Base-by-base conservation (phyloP, 2,329 filamentous ascomycete genomes). In the Colletotrichum sp. region DNA sequence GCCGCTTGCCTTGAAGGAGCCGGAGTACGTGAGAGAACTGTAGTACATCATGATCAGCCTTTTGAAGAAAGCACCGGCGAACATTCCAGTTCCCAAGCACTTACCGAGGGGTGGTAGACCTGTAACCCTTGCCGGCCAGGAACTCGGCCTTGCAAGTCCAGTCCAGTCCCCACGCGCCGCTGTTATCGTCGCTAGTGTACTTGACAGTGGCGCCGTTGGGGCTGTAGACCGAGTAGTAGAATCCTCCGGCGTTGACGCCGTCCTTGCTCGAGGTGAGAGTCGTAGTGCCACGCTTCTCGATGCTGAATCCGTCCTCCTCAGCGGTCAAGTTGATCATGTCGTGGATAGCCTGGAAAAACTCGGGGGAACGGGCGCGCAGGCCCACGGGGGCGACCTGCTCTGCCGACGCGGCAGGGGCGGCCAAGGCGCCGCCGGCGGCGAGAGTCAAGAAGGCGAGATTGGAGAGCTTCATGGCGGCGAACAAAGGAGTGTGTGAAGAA, bases 1-100 rank as follows among this genome's bases (percentile, higher is more conserved):
- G 55, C 25, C 55, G 5, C 25, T 58, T 13, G 55, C 55, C 25
- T 58, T 58, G 25, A 58, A 58, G 0, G 55, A 58, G 16, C 55
- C 55, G 15, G 55, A 58, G 25, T 30, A 58, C 15, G 25, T 30
- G 5, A 58, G 27, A 58, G 55, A 30, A 12, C 25, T 58, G 27
- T 6, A 15, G 2, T 16, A 58, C 8, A 27, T 2, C 6, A 1
- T 18, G 25, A 18, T 27, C 13, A 58, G 22, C 3, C 10, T 18
- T 6, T 4, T 9, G 5, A n/a, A 58, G 15, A 58, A 18, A 30
- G 27, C 4, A 58, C 15, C 2, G 15, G 25, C 8, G 16, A 58
- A 58, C n/a, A 22, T 4, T 0, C n/a, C n/a, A 13, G 43, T 22
- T 0, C 7, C 2, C 4, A 1, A 22, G n/a, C 43, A 58, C 55